Conservation (phyloP, 345 rosid species). For the Aurinia saxatilis region DNA sequence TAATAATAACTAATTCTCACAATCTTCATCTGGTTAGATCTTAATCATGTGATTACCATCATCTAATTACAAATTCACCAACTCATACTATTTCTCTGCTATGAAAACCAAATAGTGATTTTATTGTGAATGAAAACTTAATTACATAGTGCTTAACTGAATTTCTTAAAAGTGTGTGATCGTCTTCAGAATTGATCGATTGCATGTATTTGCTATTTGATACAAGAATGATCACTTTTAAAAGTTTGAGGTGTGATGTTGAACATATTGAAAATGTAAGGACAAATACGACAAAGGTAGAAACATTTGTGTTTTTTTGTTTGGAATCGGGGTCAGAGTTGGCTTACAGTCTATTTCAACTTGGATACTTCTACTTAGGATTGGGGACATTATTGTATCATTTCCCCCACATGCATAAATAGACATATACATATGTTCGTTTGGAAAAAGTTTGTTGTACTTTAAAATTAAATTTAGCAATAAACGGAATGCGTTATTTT, state of each 20-base stretch:
- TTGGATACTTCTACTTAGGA: slow-evolving; percentile 27
- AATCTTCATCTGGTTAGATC: not conserved
- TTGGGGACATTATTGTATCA: slow-evolving; percentile 12
- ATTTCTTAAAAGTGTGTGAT: too few relatives aligned
- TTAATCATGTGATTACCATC: too few relatives aligned
- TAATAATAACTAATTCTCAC: slow-evolving; percentile 2
- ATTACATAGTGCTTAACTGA: not conserved
- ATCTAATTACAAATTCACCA: too few relatives aligned
- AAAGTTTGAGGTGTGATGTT: not conserved
- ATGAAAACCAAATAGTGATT: too few relatives aligned
- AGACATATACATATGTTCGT: not conserved
- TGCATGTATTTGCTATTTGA: too few relatives aligned
- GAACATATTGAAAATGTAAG: not conserved
- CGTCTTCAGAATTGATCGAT: not conserved
- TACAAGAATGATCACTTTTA: too few relatives aligned
- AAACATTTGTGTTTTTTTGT: not conserved
- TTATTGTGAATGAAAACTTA: not conserved
- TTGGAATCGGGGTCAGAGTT: slow-evolving; percentile 10
- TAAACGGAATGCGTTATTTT: not conserved
- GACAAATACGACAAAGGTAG: not conserved
- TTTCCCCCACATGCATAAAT: not conserved
- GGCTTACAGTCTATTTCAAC: slow-evolving; percentile 13
- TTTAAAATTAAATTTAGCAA: too few relatives aligned
- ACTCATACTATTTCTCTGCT: too few relatives aligned
- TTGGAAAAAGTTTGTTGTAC: too few relatives aligned